Evolutionary conservation across 1,139 yeast species (phyloP), one percentile per base, ranked within the genome.

Genomic region (Zygoascus sp.): DNA sequence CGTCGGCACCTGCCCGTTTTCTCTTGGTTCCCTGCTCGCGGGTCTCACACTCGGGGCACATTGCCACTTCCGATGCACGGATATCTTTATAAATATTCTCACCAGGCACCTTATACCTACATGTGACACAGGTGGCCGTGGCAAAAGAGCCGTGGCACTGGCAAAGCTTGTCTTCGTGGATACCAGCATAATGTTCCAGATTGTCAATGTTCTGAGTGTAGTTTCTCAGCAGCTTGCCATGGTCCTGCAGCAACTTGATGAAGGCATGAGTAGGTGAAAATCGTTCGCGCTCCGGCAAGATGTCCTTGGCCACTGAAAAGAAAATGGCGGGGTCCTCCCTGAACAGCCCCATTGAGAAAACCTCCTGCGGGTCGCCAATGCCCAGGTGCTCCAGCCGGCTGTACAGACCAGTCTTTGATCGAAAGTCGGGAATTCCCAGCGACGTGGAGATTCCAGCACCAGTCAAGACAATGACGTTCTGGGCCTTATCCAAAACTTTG

Each of bases 121-220:
- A 92, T 1, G 94, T 83, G 32, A 83, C 75, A 63, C 97, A 92
- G 2, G 92, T 80, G 2, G 97, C 97, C 0, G 80, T 77, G 0
- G 96, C 96, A 67, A 92, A 90, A 1, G 96, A 88, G 0, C 98
- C 98, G 65, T 92, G 98, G 61, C 98, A 92, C 65, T 90, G 97
- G 16, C 92, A 85, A 49, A 88, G 65, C 58, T 81, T 83, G 2
- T 83, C 89, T 1, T 75, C 68, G 2, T 72, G 63, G 5, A 92
- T 76, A 1, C 97, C 97, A 0, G 89, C 96, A 58, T 80, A 80
- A 19, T 82, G 79, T 66, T 92, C 98, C 49, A 92, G 66, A 62
- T 92, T 89, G 66, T 92, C 98, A 50, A 92, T 92, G 61, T 92
- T 92, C 62, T 92, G 98, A 1, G 98, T 90, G 64, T 92, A 92